Evolutionary conservation across 2,329 filamentous ascomycete genomes (phyloP).

Genomic region (Beauveria sp.): DNA sequence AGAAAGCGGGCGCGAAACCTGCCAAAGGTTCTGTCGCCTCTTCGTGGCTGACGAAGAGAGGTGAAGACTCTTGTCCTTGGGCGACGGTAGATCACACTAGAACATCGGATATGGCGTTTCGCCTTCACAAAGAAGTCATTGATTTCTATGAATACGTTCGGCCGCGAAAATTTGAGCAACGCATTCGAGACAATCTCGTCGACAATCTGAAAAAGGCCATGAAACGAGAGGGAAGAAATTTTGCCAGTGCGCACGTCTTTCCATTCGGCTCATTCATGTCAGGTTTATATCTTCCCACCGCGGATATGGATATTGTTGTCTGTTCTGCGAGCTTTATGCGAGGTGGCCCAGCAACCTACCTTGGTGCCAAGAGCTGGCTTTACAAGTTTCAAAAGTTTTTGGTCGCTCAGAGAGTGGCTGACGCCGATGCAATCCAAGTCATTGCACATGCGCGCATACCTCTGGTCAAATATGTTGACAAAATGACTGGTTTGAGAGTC

Average conservation of each 20-base stretch:
- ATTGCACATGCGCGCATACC: constrained; percentile 77
- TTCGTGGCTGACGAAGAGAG: constrained; percentile 41
- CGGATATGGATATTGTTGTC: constrained; percentile 90
- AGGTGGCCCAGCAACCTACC: constrained; percentile 40
- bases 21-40: constrained; percentile 41
- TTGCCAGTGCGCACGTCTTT: constrained; percentile 54
- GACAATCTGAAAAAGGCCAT: constrained; percentile 57
- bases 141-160: constrained; percentile 83
- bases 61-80: constrained; percentile 56
- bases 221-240: constrained; percentile 38
- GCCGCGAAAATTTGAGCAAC: constrained; percentile 69
- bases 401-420: constrained; percentile 46
- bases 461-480: constrained; percentile 84
- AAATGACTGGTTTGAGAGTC: constrained; percentile 68
- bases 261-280: constrained; percentile 94
- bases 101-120: constrained; percentile 47
- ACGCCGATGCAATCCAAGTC: constrained; percentile 51
- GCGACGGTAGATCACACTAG: constrained; percentile 44
- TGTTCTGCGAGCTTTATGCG: constrained; percentile 52
- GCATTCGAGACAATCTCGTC: constrained; percentile 65
- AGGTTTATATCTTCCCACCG: constrained; percentile 61
- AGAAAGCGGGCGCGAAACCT: constrained; percentile 42
- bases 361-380: constrained; percentile 47
- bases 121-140: constrained; percentile 81
- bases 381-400: constrained; percentile 57